Conservation (phyloP, 768 basidiomycete species). For the Naganishia onofrii region DNA sequence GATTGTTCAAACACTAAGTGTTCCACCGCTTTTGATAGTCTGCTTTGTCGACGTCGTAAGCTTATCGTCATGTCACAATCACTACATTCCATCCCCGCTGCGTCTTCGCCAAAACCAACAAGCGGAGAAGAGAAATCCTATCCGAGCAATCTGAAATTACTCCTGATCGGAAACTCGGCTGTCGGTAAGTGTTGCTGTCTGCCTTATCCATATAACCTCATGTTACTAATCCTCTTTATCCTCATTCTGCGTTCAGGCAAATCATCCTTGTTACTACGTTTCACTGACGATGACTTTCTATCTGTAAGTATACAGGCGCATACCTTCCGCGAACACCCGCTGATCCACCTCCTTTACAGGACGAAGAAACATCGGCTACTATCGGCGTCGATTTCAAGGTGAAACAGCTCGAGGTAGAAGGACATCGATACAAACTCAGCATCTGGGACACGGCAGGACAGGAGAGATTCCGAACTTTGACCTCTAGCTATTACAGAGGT, state of each 20-base stretch:
- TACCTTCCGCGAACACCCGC: neutral
- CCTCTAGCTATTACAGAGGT: constrained; percentile 84
- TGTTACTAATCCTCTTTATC: too few relatives aligned
- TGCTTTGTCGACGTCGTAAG: too few relatives aligned
- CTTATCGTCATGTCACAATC: neutral
- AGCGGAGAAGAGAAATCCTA: constrained; percentile 10
- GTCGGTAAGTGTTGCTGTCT: constrained; percentile 73
- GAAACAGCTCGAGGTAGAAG: constrained; percentile 51
- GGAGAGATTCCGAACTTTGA: constrained; percentile 93
- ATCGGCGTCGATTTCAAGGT: constrained; percentile 55
- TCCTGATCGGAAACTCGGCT: constrained; percentile 53
- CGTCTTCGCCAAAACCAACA: neutral
- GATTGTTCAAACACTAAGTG: too few relatives aligned
- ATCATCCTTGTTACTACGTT: constrained; percentile 77
- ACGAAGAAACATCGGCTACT: constrained; percentile 58
- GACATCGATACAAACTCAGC: constrained; percentile 65
- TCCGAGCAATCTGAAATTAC: constrained; percentile 44
- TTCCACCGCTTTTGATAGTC: too few relatives aligned
- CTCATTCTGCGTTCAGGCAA: constrained; percentile 38
- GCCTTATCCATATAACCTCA: neutral
- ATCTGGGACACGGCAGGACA: constrained; percentile 99
- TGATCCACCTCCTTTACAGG: constrained; percentile 49
- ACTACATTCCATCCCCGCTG: neutral
- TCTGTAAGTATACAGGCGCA: constrained; percentile 57
- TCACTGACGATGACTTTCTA: constrained; percentile 93